Conservation (phyloP, 1,139 yeast genomes). For the Debaryomyces sp. region DNA sequence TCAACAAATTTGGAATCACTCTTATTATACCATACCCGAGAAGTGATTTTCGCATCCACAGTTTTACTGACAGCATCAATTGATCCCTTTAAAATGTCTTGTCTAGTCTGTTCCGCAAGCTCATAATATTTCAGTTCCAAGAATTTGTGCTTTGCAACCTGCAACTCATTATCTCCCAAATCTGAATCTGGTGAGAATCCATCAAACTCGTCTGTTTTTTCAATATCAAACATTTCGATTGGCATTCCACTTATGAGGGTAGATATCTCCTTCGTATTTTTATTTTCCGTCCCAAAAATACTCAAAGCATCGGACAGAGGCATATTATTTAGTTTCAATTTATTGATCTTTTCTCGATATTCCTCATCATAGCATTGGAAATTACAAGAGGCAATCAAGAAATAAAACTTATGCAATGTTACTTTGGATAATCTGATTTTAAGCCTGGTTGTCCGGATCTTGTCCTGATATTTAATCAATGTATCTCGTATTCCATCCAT, state of each 20-base stretch:
- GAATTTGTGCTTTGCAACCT: constrained; percentile 13
- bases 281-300: constrained; percentile 8
- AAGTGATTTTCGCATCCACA: constrained; percentile 26
- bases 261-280: constrained; percentile 27
- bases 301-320: constrained; percentile 6
- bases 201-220: constrained; percentile 12
- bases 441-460: constrained; percentile 24
- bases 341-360: constrained; percentile 29
- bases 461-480: constrained; percentile 26
- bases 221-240: constrained; percentile 14
- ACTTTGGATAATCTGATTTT: constrained; percentile 57
- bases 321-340: constrained; percentile 10
- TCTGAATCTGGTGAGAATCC: constrained; percentile 10
- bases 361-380: constrained; percentile 61
- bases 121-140: constrained; percentile 51
- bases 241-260: constrained; percentile 25
- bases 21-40: constrained; percentile 24
- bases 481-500: constrained; percentile 14
- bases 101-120: constrained; percentile 65
- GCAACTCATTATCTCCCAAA: constrained; percentile 7
- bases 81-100: constrained; percentile 51
- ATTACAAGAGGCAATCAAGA: constrained; percentile 79
- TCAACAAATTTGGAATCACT: constrained; percentile 23
- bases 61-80: constrained; percentile 34
- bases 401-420: constrained; percentile 71